Evolutionary conservation across 2,329 filamentous ascomycete species (phyloP), one percentile per base, ranked within the genome.

Genomic region (Pseudocercospora vitis): DNA sequence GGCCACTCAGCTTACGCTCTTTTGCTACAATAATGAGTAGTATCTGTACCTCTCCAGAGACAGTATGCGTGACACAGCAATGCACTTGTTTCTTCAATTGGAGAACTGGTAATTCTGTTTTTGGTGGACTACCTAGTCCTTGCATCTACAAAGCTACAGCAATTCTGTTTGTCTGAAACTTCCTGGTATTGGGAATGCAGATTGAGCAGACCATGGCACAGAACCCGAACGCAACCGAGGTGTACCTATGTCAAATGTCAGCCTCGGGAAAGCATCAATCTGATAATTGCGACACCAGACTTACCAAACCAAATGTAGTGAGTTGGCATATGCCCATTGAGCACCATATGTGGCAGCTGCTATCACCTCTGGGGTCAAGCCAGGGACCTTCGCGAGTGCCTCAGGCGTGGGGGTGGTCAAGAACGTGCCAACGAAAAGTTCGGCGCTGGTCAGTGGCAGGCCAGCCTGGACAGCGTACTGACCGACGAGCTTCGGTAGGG

Each of bases 91-190:
- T n/a, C n/a, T n/a, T n/a, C n/a, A n/a, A n/a, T n/a, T n/a, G n/a
- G n/a, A n/a, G n/a, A n/a, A n/a, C n/a, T n/a, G n/a, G n/a, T n/a
- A n/a, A n/a, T n/a, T n/a, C n/a, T n/a, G n/a, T n/a, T n/a, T n/a
- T n/a, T n/a, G n/a, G n/a, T n/a, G n/a, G n/a, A n/a, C n/a, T n/a
- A n/a, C n/a, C n/a, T 9, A 19, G 16, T 21, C n/a, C 14, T 4
- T 11, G 7, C 7, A 42, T 19, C 9, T 48, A 60, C 47, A 64
- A 49, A 18, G 59, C 57, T 18, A 64, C 62, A 14, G 62, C 62
- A 7, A 64, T 56, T 51, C 62, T 58, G 48, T 64, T 63, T 6
- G 60, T 64, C 56, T 63, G 52, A 48, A 63, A 63, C 46, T 50
- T 54, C 50, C 48, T 54, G 1, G 60, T 64, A 21, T 64, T 63